Evolutionary conservation across 495 filamentous ascomycete genomes (phyloP), one percentile per base, ranked within the genome.

Genomic region (Penicillium angulare): DNA sequence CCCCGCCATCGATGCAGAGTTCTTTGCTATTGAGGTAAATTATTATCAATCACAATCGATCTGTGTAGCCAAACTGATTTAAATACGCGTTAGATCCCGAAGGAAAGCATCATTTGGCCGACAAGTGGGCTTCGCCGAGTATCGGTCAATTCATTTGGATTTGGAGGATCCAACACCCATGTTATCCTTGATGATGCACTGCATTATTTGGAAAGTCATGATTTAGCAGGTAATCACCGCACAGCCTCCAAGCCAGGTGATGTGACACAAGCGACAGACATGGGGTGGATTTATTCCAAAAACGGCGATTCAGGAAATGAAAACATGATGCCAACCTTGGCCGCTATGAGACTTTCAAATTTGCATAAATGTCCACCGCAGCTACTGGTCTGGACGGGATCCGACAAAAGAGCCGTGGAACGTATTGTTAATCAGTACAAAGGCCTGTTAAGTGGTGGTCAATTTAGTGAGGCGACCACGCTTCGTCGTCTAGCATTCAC

Each of bases 131-230:
- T 31, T 0, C 43, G 47, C 5, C 54, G 56, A 43, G 47, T 47
- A 6, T 22, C 18, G 7, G 7, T 31, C 0, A 16, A 36, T 23
- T 78, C 69, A 0, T 86, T 84, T 44, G 83, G 84, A 0, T 85
- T 80, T 52, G 84, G 83, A 10, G 83, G 84, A 21, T 72, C 76
- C 13, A 87, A 87, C 55, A 73, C 79, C 1, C 83, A 86, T 47
- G 76, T 65, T 12, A 80, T 87, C 26, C 10, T 86, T 1, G 82
- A 86, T n/a, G 46, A 31, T 31, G 27, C 27, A 6, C 13, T 31
- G 8, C 27, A 43, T 5, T 63, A 61, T 12, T 9, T 31, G 27
- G 8, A 31, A 31, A 7, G 13, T 9, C 27, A 3, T 6, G 18
- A 36, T 12, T 12, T 31, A 9, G 27, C 2, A 9, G 17, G 29